Conservation (phyloP, 768 basidiomycete species). For the Boletus subparvulus region DNA sequence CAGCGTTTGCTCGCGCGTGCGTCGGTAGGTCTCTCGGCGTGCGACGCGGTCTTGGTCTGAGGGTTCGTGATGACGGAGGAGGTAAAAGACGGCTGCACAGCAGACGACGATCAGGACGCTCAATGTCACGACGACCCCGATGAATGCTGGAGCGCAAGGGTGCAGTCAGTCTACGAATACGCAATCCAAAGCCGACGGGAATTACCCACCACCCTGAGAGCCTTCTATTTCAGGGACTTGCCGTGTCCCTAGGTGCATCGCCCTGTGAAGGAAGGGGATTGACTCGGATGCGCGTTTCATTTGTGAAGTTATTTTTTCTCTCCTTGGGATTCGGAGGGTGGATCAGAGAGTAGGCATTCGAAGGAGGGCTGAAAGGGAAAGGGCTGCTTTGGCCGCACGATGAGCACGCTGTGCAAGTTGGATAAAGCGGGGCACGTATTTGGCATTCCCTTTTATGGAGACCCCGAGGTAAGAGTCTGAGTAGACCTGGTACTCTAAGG, state of each 20-base stretch:
- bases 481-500: not conserved
- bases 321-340: not conserved
- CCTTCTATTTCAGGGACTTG: conserved; percentile 50
- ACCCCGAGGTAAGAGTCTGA: too few relatives aligned
- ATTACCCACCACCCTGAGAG: conserved; percentile 45
- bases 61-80: conserved; percentile 51
- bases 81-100: conserved; percentile 53
- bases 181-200: not conserved
- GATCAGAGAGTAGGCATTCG: conserved; percentile 4
- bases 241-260: conserved; percentile 17
- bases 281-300: not conserved
- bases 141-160: conserved; percentile 44
- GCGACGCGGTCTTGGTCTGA: conserved; percentile 40
- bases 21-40: conserved; percentile 33
- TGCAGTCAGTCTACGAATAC: not conserved
- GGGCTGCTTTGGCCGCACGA: not conserved
- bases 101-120: conserved; percentile 52
- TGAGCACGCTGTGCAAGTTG: not conserved
- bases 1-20: conserved; percentile 24
- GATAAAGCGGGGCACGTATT: not conserved
- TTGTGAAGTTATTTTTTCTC: not conserved
- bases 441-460: conserved; percentile 17
- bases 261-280: not conserved
- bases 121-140: conserved; percentile 57
- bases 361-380: not conserved